These are phyloP conservation scores for Cryptococcus sp. DNA, from an alignment of 1,284 basidiomycete species.

Conservation along the genomic window DNA sequence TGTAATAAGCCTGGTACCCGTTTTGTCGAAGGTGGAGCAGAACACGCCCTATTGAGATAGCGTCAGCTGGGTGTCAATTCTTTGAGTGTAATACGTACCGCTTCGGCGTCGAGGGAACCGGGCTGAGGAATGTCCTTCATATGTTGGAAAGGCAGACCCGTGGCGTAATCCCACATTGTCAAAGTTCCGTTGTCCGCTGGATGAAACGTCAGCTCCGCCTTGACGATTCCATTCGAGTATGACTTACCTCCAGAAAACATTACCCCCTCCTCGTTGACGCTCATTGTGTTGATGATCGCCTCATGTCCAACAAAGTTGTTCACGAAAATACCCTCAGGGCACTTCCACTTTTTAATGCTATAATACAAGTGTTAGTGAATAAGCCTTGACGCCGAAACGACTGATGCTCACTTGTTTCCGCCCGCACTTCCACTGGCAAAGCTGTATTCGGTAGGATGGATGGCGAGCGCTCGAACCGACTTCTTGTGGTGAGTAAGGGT, in stretches of 20 bases:
- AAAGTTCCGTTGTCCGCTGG: conserved; percentile 84
- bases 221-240: not conserved
- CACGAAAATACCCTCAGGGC: conserved; percentile 91
- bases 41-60: conserved; percentile 61
- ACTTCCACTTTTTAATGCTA: conserved; percentile 97
- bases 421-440: conserved; percentile 94
- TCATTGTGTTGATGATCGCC: conserved; percentile 94
- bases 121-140: conserved; percentile 94
- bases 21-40: conserved; percentile 94
- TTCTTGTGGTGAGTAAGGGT: conserved; percentile 99
- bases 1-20: conserved; percentile 91
- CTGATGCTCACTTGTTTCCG: conserved; percentile 70
- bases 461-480: conserved; percentile 86
- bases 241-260: conserved; percentile 88
- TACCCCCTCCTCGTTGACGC: conserved; percentile 92
- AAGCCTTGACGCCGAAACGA: not conserved
- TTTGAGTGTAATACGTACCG: conserved; percentile 55
- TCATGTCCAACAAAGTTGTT: conserved; percentile 96
- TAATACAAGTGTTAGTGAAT: not conserved
- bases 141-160: conserved; percentile 92
- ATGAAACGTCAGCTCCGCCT: not conserved
- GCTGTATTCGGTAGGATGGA: conserved; percentile 93
- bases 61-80: not conserved
- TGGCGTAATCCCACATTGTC: conserved; percentile 91
- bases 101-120: conserved; percentile 96